phyloP scores from a whole-genome alignment of 1,284 basidiomycete species.

The Ganoderma lucidum region DNA sequence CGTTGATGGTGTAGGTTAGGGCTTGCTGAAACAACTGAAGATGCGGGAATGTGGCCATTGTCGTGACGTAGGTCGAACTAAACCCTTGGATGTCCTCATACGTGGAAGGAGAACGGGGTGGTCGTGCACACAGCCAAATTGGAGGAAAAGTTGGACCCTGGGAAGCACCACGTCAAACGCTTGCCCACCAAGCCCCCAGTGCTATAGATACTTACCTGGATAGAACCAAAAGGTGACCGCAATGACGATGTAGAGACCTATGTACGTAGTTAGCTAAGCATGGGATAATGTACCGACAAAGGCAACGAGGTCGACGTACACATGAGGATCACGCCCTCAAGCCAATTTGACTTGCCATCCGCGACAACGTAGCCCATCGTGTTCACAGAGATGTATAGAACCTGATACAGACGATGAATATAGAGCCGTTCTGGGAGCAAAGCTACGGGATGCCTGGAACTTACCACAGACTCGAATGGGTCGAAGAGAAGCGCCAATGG shows the following conservation, averaged over 20 bases:
- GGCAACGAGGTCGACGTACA: slow-evolving; percentile 32
- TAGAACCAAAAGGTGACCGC: slow-evolving; percentile 76
- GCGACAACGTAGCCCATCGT: slow-evolving; percentile 85
- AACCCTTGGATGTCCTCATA: neutral
- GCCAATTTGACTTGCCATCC: slow-evolving; percentile 88
- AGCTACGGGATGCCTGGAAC: neutral
- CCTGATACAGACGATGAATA: slow-evolving; percentile 27
- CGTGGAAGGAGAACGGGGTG: slow-evolving; percentile 11
- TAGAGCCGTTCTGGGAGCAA: neutral
- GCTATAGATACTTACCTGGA: slow-evolving; percentile 48
- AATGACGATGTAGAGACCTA: slow-evolving; percentile 71
- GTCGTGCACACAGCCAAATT: slow-evolving; percentile 44
- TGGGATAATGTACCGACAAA: neutral
- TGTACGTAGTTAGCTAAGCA: neutral
- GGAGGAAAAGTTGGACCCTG: slow-evolving; percentile 48
- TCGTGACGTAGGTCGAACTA: neutral
- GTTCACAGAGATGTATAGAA: slow-evolving; percentile 60
- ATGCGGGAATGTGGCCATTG: neutral
- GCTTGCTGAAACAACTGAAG: slow-evolving; percentile 10
- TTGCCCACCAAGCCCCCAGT: neutral
- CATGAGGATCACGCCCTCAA: slow-evolving; percentile 68
- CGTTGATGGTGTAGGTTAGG: neutral
- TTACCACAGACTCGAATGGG: slow-evolving; percentile 77
- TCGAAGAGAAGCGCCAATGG: slow-evolving; percentile 82
- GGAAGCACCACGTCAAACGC: neutral